A percentile compares a stretch with the other conserved stretches of the same genome.
Evolutionary conservation across 805 yeast genomes (phyloP).

Genomic region (Kockiozyma suomiensis): DNA sequence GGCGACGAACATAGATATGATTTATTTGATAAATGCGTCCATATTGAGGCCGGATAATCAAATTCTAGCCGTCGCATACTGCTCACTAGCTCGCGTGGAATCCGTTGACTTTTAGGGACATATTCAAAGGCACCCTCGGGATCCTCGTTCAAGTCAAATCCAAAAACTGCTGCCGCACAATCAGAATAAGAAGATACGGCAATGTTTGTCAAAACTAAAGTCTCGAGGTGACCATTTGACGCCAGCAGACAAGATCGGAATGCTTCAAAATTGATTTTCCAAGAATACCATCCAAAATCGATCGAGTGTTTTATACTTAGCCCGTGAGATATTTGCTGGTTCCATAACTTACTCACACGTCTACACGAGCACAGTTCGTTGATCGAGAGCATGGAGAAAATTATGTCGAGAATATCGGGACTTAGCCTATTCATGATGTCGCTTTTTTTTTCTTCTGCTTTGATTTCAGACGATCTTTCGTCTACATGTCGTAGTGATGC

Average conservation of each 20-base stretch:
- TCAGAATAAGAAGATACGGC: not conserved
- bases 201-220: not conserved
- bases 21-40: not conserved
- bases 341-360: not conserved
- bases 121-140: not conserved
- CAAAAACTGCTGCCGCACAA: conserved; percentile 3
- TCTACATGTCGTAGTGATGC: not conserved
- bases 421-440: not conserved
- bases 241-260: not conserved
- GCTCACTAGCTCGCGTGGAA: not conserved
- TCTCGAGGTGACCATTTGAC: not conserved
- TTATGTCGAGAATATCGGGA: conserved; percentile 2
- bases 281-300: conserved; percentile 4
- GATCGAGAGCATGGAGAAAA: not conserved
- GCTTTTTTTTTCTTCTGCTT: not conserved
- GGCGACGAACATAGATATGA: not conserved
- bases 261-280: conserved; percentile 1
- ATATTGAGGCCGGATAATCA: not conserved
- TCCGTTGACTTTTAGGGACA: not conserved
- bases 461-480: not conserved
- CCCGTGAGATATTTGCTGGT: not conserved
- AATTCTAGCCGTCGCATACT: not conserved
- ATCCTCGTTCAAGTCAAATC: not conserved
- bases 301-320: not conserved
- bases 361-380: not conserved